Evolutionary conservation across 2,329 filamentous ascomycete genomes (phyloP), one percentile per base, ranked within the genome.

Genomic region (Beauveria asiatica): DNA sequence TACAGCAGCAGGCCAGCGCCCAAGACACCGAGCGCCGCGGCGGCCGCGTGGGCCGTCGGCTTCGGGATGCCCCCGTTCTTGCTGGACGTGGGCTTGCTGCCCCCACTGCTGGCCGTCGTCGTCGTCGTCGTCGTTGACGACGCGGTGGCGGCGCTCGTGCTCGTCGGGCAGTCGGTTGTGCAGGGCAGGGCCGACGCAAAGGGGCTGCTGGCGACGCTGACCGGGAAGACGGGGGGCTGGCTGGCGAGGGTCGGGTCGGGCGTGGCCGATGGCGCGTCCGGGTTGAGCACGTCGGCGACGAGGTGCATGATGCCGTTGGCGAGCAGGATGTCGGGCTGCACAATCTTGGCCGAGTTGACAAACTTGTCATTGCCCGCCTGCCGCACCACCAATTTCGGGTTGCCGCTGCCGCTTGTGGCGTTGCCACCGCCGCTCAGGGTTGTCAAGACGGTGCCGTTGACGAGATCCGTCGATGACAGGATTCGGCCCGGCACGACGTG

Each of bases 401-500:
- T 67, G 37, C 70, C 64, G 51, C 70, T 68, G 21, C 41, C 41
- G 41, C 21, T 25, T 16, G 46, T 49, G 13, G 16, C 25, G 46
- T 49, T 49, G 13, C 46, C 2, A 17, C 23, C 46, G 39, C 60
- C 60, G 23, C 63, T 63, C 1, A 82, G 70, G 0, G 77, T 78
- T 1, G 59, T n/a, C 16, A 74, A 64, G 4, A 60, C 61, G 8
- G 67, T 59, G 50, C 66, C 63, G 61, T 70, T 58, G 73, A 74
- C 64, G 19, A 79, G 69, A 42, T 66, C 62, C 1, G 74, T 72
- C 19, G 79, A 82, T 67, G 84, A 84, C 2, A 78, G 70, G 1
- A 86, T 76, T 7, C 74, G 73, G 57, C 75, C 77, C n/a, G 78
- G 76, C 49, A 89, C 72, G 56, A 89, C 77, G 69, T 90, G 87